These are phyloP conservation scores for Helichrysum umbraculigerum DNA, from an alignment of 129 eudicot genomes.

Conservation along the genomic window DNA sequence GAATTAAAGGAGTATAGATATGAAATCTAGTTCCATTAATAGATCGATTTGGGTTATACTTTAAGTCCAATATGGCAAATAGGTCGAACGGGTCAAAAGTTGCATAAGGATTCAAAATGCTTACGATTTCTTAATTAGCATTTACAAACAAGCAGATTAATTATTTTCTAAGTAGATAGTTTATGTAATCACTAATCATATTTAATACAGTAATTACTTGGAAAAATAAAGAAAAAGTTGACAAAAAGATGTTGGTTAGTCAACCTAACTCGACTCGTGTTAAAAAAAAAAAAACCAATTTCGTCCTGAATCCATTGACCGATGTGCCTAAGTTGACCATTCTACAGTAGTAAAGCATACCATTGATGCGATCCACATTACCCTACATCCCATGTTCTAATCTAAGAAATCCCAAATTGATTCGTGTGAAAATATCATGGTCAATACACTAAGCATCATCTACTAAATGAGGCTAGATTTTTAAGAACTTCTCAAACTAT, in stretches of 20 bases:
- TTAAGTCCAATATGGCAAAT: not conserved
- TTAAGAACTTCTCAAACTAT: not conserved
- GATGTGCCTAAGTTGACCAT: not conserved
- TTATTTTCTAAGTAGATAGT: not conserved
- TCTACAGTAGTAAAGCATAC: not conserved
- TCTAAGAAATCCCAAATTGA: not conserved
- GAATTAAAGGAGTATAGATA: not conserved
- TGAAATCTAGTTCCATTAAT: not conserved
- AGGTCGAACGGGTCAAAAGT: not conserved
- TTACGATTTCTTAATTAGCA: not conserved
- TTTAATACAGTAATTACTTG: not conserved
- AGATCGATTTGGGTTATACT: slow-evolving; percentile 1
- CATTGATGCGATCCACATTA: not conserved
- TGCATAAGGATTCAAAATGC: not conserved
- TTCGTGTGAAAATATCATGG: not conserved
- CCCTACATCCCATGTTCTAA: slow-evolving; percentile 5
- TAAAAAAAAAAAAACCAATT: not conserved
- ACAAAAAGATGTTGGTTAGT: not conserved
- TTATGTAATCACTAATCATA: not conserved
- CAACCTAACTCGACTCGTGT: not conserved
- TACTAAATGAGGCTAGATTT: slow-evolving; percentile 10
- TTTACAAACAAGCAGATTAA: not conserved
- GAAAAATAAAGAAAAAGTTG: not conserved
- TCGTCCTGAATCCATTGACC: not conserved
- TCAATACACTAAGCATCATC: not conserved